Percentiles rank a stretch among this genome's conserved stretches.
Evolutionary conservation across 345 rosid species (phyloP).

Genomic region (Noccaea caerulescens): DNA sequence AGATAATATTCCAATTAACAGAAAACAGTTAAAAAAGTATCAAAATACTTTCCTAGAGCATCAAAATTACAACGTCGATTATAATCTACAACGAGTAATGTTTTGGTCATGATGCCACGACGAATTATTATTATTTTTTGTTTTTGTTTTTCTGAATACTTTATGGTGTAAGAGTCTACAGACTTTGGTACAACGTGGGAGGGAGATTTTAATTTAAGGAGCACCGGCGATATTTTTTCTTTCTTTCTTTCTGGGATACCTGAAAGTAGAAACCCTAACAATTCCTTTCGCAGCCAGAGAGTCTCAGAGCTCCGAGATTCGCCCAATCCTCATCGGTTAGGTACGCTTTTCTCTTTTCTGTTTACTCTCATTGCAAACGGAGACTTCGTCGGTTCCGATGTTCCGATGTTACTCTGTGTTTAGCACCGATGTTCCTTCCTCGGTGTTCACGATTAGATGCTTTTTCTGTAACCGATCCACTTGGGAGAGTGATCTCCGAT

Average conservation of each 20-base stretch:
- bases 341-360: neutral
- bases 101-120: neutral
- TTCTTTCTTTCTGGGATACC: neutral
- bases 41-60: neutral
- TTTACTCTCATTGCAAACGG: neutral
- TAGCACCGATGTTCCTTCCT: neutral
- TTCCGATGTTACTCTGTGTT: neutral
- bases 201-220: slow-evolving; percentile 29
- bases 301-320: slow-evolving; percentile 4
- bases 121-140: neutral
- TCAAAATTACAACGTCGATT: neutral
- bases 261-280: slow-evolving; percentile 30
- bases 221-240: slow-evolving; percentile 1
- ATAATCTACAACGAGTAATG: too few relatives aligned
- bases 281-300: slow-evolving; percentile 14
- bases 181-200: slow-evolving; percentile 13
- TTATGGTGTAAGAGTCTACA: neutral
- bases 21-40: too few relatives aligned
- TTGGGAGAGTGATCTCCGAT: slow-evolving; percentile 19
- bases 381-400: neutral
- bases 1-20: neutral
- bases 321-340: neutral
- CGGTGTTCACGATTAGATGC: neutral
- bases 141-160: neutral
- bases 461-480: neutral